These are phyloP conservation scores for Oryza australiensis DNA, from an alignment of 176 grass and related monocot genomes.

Conservation along the genomic window DNA sequence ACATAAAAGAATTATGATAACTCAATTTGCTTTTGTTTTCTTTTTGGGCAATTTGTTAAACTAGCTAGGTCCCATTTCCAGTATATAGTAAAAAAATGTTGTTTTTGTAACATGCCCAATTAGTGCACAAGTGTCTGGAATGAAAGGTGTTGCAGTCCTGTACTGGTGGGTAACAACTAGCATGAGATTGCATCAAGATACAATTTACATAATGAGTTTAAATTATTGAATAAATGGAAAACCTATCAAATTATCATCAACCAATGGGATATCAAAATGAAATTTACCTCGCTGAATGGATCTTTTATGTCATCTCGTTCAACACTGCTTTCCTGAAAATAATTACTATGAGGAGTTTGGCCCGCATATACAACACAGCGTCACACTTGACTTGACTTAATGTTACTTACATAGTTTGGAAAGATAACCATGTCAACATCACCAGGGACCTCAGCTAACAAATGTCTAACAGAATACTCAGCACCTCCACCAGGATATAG, in stretches of 20 bases:
- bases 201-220: neutral
- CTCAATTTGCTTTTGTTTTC: neutral
- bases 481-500: conserved; percentile 69
- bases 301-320: conserved; percentile 85
- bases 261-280: neutral
- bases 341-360: conserved; percentile 7
- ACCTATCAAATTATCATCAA: no score
- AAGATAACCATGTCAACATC: conserved; percentile 96
- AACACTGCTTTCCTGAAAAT: conserved; percentile 81
- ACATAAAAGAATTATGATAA: neutral
- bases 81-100: neutral
- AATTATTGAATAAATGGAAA: neutral
- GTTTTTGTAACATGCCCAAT: neutral
- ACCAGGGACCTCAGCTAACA: conserved; percentile 60
- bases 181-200: neutral
- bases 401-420: conserved; percentile 92
- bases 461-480: conserved; percentile 75
- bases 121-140: neutral
- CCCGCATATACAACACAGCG: neutral
- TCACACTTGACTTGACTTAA: neutral
- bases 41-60: neutral
- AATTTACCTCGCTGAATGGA: conserved; percentile 82
- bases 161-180: neutral
- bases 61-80: neutral
- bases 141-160: neutral